Base-by-base conservation (phyloP, 164 flowering plant genomes). In the Vitis cinerea region DNA sequence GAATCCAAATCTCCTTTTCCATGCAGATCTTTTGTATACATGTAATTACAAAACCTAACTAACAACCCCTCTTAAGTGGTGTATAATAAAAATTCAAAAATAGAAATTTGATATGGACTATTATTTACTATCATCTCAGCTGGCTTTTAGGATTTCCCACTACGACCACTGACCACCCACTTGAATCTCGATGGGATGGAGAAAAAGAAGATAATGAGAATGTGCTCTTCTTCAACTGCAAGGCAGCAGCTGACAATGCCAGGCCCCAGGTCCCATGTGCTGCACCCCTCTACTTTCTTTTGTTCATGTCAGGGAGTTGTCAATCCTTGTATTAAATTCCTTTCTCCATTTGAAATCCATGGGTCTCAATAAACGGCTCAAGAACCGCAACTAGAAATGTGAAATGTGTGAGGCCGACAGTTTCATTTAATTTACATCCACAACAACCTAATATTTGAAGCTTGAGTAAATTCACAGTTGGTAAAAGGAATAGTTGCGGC, bases 401-500 rank as follows among this genome's bases (percentile, higher is more conserved):
- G 13, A 10, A 31, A 31, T 37, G 44, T 0, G 44, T 37, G 44
- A 37, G 6, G 44, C 44, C 7, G 44, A 37, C 44, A 37, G 44
- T 3, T 0, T 3, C 44, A 37, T 37, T 37, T 3, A 3, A 37
- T 4, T 37, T 6, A 37, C 44, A 37, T 3, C 44, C 4, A 37
- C 44, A 37, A 37, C 44, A 37, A 37, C 44, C 44, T 37, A 37
- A 37, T 37, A 37, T 37, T 37, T 37, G 44, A 37, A 1, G 27
- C 27, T 23, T 23, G 27, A 23, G 27, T 23, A 23, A 37, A 6
- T 37, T 37, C 44, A 37, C 44, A 3, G 44, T 37, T 37, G 44
- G 44, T 5, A 6, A 66, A 61, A 70, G 59, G 73, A 63, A 63
- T 55, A 66, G 44, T 31, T 78, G 81, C 75, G 74, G 82, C 81